phyloP scores from a whole-genome alignment of 129 eudicot species.

The Chrysanthemum seticuspe region DNA sequence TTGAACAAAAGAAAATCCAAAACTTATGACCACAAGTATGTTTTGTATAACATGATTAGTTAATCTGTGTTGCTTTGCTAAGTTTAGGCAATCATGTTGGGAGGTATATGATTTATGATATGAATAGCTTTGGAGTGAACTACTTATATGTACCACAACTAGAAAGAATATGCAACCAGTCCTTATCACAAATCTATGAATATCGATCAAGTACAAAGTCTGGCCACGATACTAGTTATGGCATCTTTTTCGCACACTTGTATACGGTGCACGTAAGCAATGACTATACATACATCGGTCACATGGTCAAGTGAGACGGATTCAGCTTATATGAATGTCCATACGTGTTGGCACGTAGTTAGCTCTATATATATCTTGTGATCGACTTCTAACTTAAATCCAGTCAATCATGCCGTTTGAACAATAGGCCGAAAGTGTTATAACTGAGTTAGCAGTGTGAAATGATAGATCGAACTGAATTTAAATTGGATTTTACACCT shows the following conservation, averaged over 20 bases:
- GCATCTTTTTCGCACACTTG: background rate
- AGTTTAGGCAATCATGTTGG: slow-evolving; percentile 43
- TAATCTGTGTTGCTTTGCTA: slow-evolving; percentile 38
- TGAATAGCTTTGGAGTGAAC: slow-evolving; percentile 17
- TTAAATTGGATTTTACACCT: background rate
- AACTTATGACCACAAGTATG: slow-evolving; percentile 33
- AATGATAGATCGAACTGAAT: background rate
- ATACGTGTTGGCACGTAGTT: no score
- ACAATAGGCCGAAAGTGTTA: no score
- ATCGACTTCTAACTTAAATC: no score
- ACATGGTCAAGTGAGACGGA: no score
- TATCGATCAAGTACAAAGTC: slow-evolving; percentile 12
- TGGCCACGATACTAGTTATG: slow-evolving; percentile 16
- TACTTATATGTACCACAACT: slow-evolving; percentile 23
- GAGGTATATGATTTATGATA: slow-evolving; percentile 33
- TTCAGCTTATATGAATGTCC: no score
- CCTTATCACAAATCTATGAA: background rate
- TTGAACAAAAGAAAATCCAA: slow-evolving; percentile 23
- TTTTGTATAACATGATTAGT: slow-evolving; percentile 38
- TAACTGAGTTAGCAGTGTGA: no score
- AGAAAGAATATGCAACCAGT: slow-evolving; percentile 25
- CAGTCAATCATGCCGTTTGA: no score
- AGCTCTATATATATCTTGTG: no score
- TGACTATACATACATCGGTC: no score
- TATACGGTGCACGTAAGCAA: no score